These are phyloP conservation scores for Fusarium sp. DNA, from an alignment of 2,329 filamentous ascomycete genomes.

Conservation along the genomic window DNA sequence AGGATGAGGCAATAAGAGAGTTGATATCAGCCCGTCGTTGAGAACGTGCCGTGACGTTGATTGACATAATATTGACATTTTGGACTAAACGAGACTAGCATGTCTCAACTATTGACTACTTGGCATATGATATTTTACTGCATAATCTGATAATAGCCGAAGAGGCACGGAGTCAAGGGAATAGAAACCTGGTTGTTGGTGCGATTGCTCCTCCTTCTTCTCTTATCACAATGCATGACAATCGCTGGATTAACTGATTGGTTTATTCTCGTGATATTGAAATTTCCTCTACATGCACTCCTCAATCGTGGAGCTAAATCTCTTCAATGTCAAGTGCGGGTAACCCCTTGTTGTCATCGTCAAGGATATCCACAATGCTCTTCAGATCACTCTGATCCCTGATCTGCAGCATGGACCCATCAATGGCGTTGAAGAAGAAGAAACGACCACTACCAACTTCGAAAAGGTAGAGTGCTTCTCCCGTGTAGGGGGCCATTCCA, in stretches of 20 bases:
- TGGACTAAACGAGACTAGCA: background rate
- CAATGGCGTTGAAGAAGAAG: background rate
- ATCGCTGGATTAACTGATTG: no score
- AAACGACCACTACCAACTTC: background rate
- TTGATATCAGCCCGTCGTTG: background rate
- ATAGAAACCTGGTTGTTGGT: background rate
- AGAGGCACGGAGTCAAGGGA: no score
- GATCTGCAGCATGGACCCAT: background rate
- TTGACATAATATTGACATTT: rapidly evolving
- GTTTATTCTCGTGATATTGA: rapidly evolving
- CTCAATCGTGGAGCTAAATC: background rate
- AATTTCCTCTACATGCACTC: background rate
- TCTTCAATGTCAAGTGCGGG: background rate
- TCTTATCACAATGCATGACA: background rate
- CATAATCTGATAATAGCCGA: background rate
- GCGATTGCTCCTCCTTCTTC: rapidly evolving
- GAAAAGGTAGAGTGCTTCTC: background rate
- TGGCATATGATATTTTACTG: background rate
- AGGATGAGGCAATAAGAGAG: background rate
- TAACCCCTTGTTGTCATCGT: background rate
- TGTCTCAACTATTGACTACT: background rate
- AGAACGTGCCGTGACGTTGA: background rate
- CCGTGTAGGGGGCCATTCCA: background rate
- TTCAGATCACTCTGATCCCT: background rate
- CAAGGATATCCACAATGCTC: background rate